These are phyloP conservation scores for Pseudoscleropodium purum DNA, from an alignment of 225 moss, liverwort and hornwort species.

Conservation along the genomic window DNA sequence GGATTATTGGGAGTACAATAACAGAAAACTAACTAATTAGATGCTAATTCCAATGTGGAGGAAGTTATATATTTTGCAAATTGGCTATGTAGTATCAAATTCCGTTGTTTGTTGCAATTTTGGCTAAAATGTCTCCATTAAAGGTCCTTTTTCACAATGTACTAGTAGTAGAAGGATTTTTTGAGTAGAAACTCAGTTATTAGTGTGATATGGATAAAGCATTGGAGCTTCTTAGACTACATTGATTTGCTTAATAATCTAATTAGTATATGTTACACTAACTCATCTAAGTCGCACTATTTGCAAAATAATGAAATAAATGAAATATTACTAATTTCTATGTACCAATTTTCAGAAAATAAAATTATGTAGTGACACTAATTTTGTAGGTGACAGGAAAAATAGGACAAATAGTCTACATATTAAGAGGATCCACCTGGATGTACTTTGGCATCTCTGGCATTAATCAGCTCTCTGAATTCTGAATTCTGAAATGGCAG, in stretches of 20 bases:
- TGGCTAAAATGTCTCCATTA: no score
- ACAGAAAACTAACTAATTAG: no score
- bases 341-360: not conserved
- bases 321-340: no score
- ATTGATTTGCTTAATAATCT: not conserved
- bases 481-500: not conserved
- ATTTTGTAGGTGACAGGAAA: not conserved
- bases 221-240: not conserved
- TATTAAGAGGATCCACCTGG: not conserved
- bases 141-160: no score
- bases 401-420: not conserved
- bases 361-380: not conserved
- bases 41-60: no score
- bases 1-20: no score
- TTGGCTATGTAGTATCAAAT: no score
- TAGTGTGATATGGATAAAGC: not conserved
- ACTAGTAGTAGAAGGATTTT: no score
- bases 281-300: rapidly evolving
- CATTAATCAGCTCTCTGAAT: not conserved
- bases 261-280: not conserved
- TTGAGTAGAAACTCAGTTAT: no score
- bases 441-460: not conserved
- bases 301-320: not conserved
- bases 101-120: no score
- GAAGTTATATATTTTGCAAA: no score